Evolutionary conservation across 148 eudicot species (phyloP), one percentile per base, ranked within the genome.

Genomic region (Dianthus caryophyllus): DNA sequence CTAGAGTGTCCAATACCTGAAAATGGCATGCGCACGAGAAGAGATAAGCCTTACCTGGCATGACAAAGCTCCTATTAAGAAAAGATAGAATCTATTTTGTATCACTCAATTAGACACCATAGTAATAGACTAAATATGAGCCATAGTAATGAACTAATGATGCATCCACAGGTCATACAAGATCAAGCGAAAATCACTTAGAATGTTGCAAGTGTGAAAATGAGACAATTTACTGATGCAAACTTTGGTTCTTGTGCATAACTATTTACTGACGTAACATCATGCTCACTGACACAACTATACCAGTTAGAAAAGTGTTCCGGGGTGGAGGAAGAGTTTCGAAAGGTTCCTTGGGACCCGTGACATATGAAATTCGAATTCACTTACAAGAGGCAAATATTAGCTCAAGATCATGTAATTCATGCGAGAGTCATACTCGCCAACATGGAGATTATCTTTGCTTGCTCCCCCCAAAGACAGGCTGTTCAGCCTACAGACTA

Each of bases 1-100:
- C 88, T 18, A 93, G 83, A 54, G 96, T 88, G 77, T 93, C 98
- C 78, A 93, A 71, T 44, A 86, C 96, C 98, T 93, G 78, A 54
- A 25, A 52, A 56, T 55, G 25, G 26, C 62, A 67, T 61, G 18
- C 36, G 12, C 66, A 73, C 21, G 64, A 71, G 16, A 18, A 21
- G 25, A 54, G 51, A 67, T 24, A 38, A 59, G 58, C 9, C 18
- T 58, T 20, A 57, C 39, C 21, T 43, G 47, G 9, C 31, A 33
- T 31, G 21, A 20, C 2, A 8, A 24, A 27, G 48, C 63, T 13
- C 53, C 22, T 5, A 29, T 11, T 26, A 25, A 22, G 66, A 47
- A 36, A 48, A 50, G 66, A 54, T 51, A 43, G 12, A 65, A 48
- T 43, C 58, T 18, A 38, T 13, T 27, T 30, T 9, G 39, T 39